Conservation (phyloP, 768 basidiomycete genomes). For the Polyporus arcularius region DNA sequence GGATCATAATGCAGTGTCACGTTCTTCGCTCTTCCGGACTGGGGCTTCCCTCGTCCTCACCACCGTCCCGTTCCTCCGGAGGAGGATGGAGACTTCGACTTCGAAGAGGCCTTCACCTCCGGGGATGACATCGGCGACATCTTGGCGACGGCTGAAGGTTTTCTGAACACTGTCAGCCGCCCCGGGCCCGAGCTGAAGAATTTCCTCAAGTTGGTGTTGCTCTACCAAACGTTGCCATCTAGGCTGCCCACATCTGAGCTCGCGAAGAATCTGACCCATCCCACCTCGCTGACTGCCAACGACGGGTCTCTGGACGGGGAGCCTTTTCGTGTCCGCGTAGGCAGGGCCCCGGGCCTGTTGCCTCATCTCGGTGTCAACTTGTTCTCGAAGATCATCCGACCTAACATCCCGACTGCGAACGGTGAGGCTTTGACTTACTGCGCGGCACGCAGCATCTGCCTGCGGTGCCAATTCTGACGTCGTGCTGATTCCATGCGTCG, state of each 20-base stretch:
- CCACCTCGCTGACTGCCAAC: conserved; percentile 45
- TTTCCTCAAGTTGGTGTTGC: conserved; percentile 53
- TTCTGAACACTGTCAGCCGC: conserved; percentile 33
- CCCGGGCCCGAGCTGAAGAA: conserved; percentile 47
- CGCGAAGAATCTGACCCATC: conserved; percentile 54
- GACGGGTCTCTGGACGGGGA: conserved; percentile 46
- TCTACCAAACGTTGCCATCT: conserved; percentile 57
- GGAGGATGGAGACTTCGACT: conserved; percentile 7
- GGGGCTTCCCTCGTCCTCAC: conserved; percentile 36
- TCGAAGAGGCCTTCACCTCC: conserved; percentile 5
- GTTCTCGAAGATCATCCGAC: conserved; percentile 42
- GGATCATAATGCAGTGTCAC: conserved; percentile 41
- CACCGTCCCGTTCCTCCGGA: conserved; percentile 10
- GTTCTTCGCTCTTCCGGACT: conserved; percentile 54
- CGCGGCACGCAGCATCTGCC: not conserved
- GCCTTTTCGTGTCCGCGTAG: conserved; percentile 46
- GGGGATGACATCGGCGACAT: conserved; percentile 23
- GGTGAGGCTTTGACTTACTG: conserved; percentile 37
- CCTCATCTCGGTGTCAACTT: conserved; percentile 43
- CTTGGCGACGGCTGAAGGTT: conserved; percentile 30
- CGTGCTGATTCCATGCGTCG: not conserved
- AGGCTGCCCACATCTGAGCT: conserved; percentile 41
- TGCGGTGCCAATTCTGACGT: not conserved
- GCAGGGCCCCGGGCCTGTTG: conserved; percentile 34
- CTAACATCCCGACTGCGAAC: conserved; percentile 47